Percentiles rank a stretch among this genome's conserved stretches.
Evolutionary conservation across 495 filamentous ascomycete genomes (phyloP).

Genomic region (Hypoxylon intermedium): DNA sequence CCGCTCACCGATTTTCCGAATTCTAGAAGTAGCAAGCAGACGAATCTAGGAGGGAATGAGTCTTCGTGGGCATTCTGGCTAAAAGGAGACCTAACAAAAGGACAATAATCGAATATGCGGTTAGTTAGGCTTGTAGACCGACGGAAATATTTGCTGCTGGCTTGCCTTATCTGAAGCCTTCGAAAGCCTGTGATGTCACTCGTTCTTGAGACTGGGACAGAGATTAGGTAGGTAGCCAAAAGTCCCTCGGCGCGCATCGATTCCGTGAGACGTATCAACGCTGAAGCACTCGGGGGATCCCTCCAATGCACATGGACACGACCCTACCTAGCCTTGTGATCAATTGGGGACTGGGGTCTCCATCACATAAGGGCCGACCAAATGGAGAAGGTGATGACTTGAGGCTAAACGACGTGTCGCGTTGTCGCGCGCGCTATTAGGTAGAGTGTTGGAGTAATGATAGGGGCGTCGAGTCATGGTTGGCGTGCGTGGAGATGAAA

Average conservation of each 20-base stretch:
- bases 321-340: constrained; percentile 25
- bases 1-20: constrained; percentile 57
- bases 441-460: constrained; percentile 13
- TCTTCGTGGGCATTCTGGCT: constrained; percentile 50
- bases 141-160: constrained; percentile 10
- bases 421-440: constrained; percentile 8
- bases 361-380: background rate
- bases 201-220: background rate
- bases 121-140: constrained; percentile 22
- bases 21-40: constrained; percentile 39
- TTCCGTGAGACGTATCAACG: constrained; percentile 8
- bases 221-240: background rate
- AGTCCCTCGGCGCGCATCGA: constrained; percentile 1
- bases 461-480: constrained; percentile 24
- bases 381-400: constrained; percentile 28
- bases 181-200: constrained; percentile 12
- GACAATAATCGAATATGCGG: constrained; percentile 26
- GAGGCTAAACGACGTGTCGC: constrained; percentile 31
- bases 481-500: constrained; percentile 36
- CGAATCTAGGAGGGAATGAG: constrained; percentile 23
- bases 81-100: constrained; percentile 56
- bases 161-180: constrained; percentile 4
- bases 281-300: constrained; percentile 10
- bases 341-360: constrained; percentile 4
- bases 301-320: constrained; percentile 14